Evolutionary conservation across 2,329 filamentous ascomycete genomes (phyloP).

Genomic region (Fusarium miscanthi): DNA sequence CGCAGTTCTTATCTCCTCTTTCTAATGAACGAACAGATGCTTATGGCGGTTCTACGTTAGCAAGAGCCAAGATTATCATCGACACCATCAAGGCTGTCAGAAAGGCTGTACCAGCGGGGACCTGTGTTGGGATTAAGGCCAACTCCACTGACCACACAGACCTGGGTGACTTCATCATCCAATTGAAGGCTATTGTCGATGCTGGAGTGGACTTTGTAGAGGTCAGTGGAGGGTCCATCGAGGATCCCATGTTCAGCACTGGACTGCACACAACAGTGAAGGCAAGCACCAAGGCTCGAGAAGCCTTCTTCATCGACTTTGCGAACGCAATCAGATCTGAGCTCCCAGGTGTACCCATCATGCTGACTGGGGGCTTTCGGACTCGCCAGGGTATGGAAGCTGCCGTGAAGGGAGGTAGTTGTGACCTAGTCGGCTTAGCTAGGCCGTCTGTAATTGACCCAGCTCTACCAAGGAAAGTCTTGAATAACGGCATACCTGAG

Average conservation of each 20-base stretch:
- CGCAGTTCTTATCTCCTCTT: not conserved
- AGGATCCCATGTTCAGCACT: not conserved
- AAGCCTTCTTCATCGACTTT: conserved; percentile 9
- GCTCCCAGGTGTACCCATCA: not conserved
- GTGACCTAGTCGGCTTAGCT: not conserved
- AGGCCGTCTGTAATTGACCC: not conserved
- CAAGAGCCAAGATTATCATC: not conserved
- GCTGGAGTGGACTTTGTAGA: not conserved
- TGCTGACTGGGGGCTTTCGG: conserved; percentile 1
- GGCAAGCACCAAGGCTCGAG: not conserved
- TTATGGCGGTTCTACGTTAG: not conserved
- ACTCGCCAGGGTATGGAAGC: not conserved
- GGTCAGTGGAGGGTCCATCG: conserved; percentile 4
- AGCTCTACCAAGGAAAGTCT: not conserved
- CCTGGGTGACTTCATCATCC: not conserved
- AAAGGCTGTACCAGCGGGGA: not conserved
- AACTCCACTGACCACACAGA: conserved; percentile 3
- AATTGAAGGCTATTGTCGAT: not conserved
- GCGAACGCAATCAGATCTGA: not conserved
- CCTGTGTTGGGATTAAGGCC: not conserved
- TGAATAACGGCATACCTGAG: not conserved
- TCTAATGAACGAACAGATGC: not conserved
- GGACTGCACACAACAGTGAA: not conserved
- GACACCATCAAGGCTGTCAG: not conserved
- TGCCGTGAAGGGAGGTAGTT: not conserved